Conservation (phyloP, 1,139 yeast species). For the Diutina sp. region DNA sequence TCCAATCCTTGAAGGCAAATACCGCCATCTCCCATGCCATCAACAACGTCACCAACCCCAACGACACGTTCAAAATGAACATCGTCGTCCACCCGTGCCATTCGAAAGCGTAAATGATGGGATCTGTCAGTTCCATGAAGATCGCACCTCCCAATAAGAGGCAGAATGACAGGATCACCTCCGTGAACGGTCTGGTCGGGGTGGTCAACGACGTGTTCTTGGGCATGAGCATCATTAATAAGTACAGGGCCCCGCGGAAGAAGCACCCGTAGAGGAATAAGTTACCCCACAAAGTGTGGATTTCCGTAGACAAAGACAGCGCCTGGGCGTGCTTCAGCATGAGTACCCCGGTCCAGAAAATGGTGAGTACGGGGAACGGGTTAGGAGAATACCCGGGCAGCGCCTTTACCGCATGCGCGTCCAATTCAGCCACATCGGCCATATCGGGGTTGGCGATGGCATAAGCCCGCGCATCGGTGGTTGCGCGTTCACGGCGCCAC, state of each 20-base stretch:
- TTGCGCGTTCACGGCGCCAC: conserved; percentile 25
- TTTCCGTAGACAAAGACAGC: conserved; percentile 56
- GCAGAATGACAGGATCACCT: conserved; percentile 64
- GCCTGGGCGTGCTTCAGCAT: conserved; percentile 95
- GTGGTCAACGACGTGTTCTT: conserved; percentile 25
- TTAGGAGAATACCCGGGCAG: conserved; percentile 74
- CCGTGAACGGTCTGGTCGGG: conserved; percentile 62
- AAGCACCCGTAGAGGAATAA: conserved; percentile 67
- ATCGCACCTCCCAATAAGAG: conserved; percentile 80
- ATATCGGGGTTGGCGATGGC: conserved; percentile 18
- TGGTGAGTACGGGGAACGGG: conserved; percentile 86
- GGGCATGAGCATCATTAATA: conserved; percentile 43
- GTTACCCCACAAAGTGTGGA: conserved; percentile 90
- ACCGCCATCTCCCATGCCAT: conserved; percentile 85
- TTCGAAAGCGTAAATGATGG: conserved; percentile 70
- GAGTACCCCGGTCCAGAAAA: conserved; percentile 93
- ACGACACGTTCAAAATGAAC: conserved; percentile 80
- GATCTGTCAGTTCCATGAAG: conserved; percentile 86
- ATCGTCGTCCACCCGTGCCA: conserved; percentile 78
- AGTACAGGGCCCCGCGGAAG: conserved; percentile 59
- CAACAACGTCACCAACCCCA: conserved; percentile 65
- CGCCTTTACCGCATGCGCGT: conserved; percentile 21
- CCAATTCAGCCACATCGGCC: conserved; percentile 18
- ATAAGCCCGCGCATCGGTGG: conserved; percentile 10
- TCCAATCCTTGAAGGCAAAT: conserved; percentile 42